Evolutionary conservation across 352 stramenopile species (phyloP).

Genomic region (Plasmopara halstedii): DNA sequence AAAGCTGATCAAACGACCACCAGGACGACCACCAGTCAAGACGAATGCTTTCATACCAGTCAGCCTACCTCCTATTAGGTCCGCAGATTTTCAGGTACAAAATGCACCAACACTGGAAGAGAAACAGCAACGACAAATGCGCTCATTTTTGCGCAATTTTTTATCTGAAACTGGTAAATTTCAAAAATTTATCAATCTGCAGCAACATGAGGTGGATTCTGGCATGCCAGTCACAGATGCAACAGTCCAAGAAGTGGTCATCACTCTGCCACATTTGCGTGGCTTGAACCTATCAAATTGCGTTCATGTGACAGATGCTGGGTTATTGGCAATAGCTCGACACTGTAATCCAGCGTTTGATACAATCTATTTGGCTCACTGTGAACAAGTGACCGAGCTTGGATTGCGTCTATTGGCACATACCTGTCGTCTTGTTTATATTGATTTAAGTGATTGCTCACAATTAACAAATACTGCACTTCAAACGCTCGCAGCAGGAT

Average conservation of each 20-base stretch:
- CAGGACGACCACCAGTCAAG: constrained; percentile 8
- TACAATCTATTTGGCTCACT: constrained; percentile 76
- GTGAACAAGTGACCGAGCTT: constrained; percentile 78
- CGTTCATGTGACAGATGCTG: constrained; percentile 80
- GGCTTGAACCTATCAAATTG: constrained; percentile 60
- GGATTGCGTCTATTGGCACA: constrained; percentile 85
- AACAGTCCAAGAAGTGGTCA: constrained; percentile 86
- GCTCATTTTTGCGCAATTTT: constrained; percentile 90
- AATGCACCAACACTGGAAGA: constrained; percentile 41
- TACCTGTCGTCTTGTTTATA: constrained; percentile 66
- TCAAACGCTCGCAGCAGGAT: constrained; percentile 81
- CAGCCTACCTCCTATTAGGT: constrained; percentile 19
- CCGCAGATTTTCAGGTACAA: constrained; percentile 2
- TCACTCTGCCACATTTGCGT: constrained; percentile 54
- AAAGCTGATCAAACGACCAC: constrained; percentile 32
- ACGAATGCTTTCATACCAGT: background rate
- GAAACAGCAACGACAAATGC: constrained; percentile 70
- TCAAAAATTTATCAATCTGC: constrained; percentile 71
- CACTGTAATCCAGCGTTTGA: constrained; percentile 53
- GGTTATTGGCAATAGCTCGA: constrained; percentile 78
- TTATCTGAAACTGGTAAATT: constrained; percentile 64
- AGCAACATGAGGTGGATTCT: constrained; percentile 81
- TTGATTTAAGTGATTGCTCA: constrained; percentile 83
- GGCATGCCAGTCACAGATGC: constrained; percentile 84
- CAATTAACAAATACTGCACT: constrained; percentile 80